Conservation (phyloP, 2,329 filamentous ascomycete genomes). For the Penicillium glabrum region DNA sequence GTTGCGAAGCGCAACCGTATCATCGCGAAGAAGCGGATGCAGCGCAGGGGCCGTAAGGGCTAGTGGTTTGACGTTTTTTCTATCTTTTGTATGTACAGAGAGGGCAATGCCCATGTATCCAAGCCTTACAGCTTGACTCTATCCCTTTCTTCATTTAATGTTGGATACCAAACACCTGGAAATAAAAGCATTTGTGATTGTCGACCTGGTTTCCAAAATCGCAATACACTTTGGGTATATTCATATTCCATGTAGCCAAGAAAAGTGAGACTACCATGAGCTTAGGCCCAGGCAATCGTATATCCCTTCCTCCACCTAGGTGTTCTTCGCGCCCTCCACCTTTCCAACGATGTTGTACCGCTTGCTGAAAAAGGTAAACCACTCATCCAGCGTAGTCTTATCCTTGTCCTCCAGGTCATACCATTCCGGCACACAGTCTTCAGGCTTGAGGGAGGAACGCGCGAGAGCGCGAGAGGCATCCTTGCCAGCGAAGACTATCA, state of each 20-base stretch:
- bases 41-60: conserved; percentile 63
- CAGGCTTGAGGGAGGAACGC: conserved; percentile 78
- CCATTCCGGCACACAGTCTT: conserved; percentile 83
- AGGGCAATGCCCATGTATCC: background rate
- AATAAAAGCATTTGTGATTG: conserved; percentile 22
- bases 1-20: conserved; percentile 69
- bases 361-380: conserved; percentile 95
- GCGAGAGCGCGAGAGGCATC: conserved; percentile 92
- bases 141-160: background rate
- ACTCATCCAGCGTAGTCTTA: conserved; percentile 81
- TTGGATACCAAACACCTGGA: conserved; percentile 3
- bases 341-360: conserved; percentile 76
- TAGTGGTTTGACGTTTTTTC: conserved; percentile 22
- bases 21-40: conserved; percentile 79
- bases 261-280: background rate
- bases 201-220: background rate
- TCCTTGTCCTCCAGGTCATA: conserved; percentile 80
- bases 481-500: conserved; percentile 86
- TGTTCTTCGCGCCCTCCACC: conserved; percentile 42
- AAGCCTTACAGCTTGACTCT: background rate
- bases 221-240: background rate
- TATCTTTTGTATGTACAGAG: conserved; percentile 17
- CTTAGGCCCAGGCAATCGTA: background rate
- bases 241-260: background rate
- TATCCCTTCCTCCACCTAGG: conserved; percentile 15